Evolutionary conservation across 1,284 basidiomycete genomes (phyloP).

Genomic region (Ustilago vetiveriae): DNA sequence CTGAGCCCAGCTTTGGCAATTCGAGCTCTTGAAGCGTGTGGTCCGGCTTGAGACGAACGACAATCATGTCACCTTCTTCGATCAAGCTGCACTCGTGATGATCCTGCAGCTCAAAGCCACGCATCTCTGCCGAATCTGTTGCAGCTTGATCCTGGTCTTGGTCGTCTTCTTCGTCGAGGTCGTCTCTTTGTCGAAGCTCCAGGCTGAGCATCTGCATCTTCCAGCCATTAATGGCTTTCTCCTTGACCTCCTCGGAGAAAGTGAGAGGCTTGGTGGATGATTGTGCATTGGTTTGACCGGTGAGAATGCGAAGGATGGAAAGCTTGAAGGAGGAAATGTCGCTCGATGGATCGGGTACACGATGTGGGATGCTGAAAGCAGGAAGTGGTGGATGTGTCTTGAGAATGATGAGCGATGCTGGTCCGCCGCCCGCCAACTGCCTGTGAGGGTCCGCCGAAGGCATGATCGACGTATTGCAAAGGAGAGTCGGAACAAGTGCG

Average conservation of each 20-base stretch:
- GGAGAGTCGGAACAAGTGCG: too few relatives aligned
- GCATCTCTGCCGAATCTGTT: constrained; percentile 10
- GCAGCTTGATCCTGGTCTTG: neutral
- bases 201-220: constrained; percentile 62
- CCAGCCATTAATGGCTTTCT: constrained; percentile 63
- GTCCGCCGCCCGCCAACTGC: constrained; percentile 36
- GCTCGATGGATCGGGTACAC: constrained; percentile 52
- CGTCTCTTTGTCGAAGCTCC: constrained; percentile 59
- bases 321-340: constrained; percentile 58
- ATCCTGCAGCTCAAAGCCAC: constrained; percentile 59
- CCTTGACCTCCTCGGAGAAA: constrained; percentile 62
- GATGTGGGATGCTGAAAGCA: constrained; percentile 57
- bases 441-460: constrained; percentile 28
- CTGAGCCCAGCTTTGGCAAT: constrained; percentile 50
- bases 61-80: constrained; percentile 63
- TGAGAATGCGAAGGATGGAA: constrained; percentile 60
- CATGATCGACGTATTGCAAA: constrained; percentile 11
- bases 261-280: constrained; percentile 50
- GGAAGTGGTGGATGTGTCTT: constrained; percentile 58
- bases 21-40: constrained; percentile 51
- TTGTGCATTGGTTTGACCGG: constrained; percentile 47
- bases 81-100: constrained; percentile 64
- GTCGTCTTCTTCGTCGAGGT: constrained; percentile 39
- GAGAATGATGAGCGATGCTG: constrained; percentile 51
- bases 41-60: constrained; percentile 49